Conservation (phyloP, 2,329 filamentous ascomycete genomes). For the Parascedosporium putredinis region DNA sequence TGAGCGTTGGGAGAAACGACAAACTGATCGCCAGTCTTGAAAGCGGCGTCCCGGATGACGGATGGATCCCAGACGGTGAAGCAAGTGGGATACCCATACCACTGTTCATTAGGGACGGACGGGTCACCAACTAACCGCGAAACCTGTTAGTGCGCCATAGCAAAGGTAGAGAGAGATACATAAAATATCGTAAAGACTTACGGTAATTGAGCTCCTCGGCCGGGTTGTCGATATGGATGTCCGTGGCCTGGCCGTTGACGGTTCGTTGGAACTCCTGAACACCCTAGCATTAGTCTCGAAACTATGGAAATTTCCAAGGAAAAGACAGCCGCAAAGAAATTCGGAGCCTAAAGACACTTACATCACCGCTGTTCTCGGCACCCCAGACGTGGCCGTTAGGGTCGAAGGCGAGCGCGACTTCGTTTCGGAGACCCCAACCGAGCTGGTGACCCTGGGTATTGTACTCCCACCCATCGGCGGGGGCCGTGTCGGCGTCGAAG, state of each 20-base stretch:
- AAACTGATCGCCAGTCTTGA: slow-evolving; percentile 25
- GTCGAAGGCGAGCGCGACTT: slow-evolving; percentile 48
- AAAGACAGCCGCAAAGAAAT: not conserved
- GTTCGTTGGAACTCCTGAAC: slow-evolving; percentile 32
- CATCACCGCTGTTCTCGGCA: slow-evolving; percentile 39
- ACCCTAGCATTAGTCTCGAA: not conserved
- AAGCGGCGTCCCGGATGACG: slow-evolving; percentile 18
- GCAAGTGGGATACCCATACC: slow-evolving; percentile 52
- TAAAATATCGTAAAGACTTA: slow-evolving; percentile 11
- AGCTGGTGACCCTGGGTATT: slow-evolving; percentile 27
- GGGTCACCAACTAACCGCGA: slow-evolving; percentile 18
- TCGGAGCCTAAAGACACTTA: not conserved
- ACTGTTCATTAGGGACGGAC: slow-evolving; percentile 17
- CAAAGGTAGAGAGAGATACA: not conserved
- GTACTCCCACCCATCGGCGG: slow-evolving; percentile 24
- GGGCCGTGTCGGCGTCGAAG: slow-evolving; percentile 27
- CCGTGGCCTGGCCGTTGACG: slow-evolving; percentile 30
- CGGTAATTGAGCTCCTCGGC: slow-evolving; percentile 57
- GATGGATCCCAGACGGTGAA: slow-evolving; percentile 42
- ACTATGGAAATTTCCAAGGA: not conserved
- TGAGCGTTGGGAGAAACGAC: slow-evolving; percentile 23
- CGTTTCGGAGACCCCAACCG: slow-evolving; percentile 44
- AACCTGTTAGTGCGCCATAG: not conserved
- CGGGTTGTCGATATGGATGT: slow-evolving; percentile 51
- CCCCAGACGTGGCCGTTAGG: slow-evolving; percentile 35